These are phyloP conservation scores for Penicillium sp. DNA, from an alignment of 2,329 filamentous ascomycete genomes.

Conservation along the genomic window DNA sequence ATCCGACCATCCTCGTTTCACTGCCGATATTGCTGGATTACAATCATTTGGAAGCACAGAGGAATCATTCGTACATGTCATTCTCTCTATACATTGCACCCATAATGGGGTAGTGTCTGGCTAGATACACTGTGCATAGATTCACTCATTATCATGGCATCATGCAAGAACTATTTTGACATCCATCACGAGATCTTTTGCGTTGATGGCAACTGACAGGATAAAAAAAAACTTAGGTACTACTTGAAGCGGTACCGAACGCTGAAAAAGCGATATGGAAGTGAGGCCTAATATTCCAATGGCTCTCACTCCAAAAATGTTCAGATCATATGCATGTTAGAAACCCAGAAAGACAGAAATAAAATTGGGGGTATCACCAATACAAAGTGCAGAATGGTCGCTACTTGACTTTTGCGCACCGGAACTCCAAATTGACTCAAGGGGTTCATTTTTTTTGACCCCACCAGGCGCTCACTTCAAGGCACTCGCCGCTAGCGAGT, in stretches of 20 bases:
- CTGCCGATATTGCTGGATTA: background rate
- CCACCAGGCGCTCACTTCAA: slow-evolving; percentile 68
- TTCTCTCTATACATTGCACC: slow-evolving; percentile 22
- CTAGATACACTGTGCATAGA: slow-evolving; percentile 13
- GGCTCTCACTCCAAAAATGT: slow-evolving; percentile 16
- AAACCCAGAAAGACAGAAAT: slow-evolving; percentile 22
- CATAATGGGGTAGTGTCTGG: slow-evolving; percentile 22
- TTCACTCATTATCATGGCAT: slow-evolving; percentile 25
- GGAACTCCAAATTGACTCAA: slow-evolving; percentile 32
- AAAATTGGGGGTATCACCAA: slow-evolving; percentile 41
- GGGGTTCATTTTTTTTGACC: slow-evolving; percentile 53
- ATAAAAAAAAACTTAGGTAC: slow-evolving; percentile 58
- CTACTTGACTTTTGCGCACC: slow-evolving; percentile 30
- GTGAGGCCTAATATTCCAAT: slow-evolving; percentile 24
- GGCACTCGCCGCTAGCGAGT: slow-evolving; percentile 78
- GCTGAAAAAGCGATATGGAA: slow-evolving; percentile 75
- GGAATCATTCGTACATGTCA: slow-evolving; percentile 15
- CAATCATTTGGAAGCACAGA: background rate
- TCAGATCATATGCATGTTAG: slow-evolving; percentile 24
- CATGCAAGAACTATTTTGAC: slow-evolving; percentile 18
- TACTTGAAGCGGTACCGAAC: slow-evolving; percentile 90
- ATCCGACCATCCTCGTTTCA: background rate
- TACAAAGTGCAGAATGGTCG: slow-evolving; percentile 37
- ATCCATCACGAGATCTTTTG: slow-evolving; percentile 6
- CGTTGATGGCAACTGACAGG: slow-evolving; percentile 24